Evolutionary conservation across 352 stramenopile genomes (phyloP).

Genomic region (Pythium brachiatum): DNA sequence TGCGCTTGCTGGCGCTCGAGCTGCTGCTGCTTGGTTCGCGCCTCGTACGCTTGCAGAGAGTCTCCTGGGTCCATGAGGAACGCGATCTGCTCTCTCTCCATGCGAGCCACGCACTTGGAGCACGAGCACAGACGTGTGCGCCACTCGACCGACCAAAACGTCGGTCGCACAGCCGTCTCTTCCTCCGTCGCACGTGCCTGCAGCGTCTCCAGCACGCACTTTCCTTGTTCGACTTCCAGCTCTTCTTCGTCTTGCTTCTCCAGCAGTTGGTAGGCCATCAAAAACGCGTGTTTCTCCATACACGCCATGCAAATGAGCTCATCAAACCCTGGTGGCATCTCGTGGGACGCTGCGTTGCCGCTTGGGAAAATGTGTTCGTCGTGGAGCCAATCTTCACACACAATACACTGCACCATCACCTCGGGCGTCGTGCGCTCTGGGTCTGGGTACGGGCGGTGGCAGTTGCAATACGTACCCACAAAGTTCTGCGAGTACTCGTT

Average conservation of each 20-base stretch:
- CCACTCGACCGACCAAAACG: slow-evolving; percentile 72
- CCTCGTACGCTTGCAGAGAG: slow-evolving; percentile 64
- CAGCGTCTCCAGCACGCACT: slow-evolving; percentile 29
- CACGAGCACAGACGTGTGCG: slow-evolving; percentile 55
- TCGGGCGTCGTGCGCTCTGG: slow-evolving; percentile 62
- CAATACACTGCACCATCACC: slow-evolving; percentile 73
- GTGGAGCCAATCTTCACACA: slow-evolving; percentile 81
- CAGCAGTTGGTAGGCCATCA: slow-evolving; percentile 52
- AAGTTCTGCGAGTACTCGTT: slow-evolving; percentile 81
- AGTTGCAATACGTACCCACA: slow-evolving; percentile 61
- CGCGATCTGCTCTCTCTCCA: slow-evolving; percentile 47
- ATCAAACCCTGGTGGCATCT: slow-evolving; percentile 43
- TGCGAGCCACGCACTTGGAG: slow-evolving; percentile 41
- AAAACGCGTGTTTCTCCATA: slow-evolving; percentile 61
- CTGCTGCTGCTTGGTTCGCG: slow-evolving; percentile 32
- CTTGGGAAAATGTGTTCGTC: slow-evolving; percentile 56
- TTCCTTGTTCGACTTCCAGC: slow-evolving; percentile 13
- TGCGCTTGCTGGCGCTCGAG: background rate
- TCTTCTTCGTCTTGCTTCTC: slow-evolving; percentile 18
- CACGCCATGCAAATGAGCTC: slow-evolving; percentile 66
- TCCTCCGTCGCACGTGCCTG: slow-evolving; percentile 25
- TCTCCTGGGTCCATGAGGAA: slow-evolving; percentile 67
- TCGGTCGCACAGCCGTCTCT: slow-evolving; percentile 25
- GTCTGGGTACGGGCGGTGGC: slow-evolving; percentile 72
- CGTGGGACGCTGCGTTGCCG: background rate